These are phyloP conservation scores for Pezicula radicicola DNA, from an alignment of 2,329 filamentous ascomycete genomes.

Conservation along the genomic window DNA sequence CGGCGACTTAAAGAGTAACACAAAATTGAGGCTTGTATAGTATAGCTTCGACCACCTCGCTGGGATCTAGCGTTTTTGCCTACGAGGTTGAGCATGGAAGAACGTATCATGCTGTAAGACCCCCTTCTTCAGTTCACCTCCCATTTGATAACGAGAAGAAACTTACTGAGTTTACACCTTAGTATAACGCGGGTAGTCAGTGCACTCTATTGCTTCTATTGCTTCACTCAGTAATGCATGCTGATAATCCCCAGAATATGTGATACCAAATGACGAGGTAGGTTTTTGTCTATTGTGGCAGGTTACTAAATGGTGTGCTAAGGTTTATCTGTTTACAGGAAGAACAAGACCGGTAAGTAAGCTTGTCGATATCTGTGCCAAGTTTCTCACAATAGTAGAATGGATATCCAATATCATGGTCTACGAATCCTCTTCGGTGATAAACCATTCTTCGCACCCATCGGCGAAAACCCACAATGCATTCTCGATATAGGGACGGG, in stretches of 20 bases:
- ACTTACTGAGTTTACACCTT: not conserved
- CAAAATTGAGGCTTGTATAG: not conserved
- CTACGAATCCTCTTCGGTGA: constrained; percentile 35
- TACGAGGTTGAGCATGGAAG: constrained; percentile 13
- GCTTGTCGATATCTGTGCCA: constrained; percentile 26
- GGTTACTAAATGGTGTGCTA: not conserved
- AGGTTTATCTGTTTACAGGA: not conserved
- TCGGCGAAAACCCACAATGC: constrained; percentile 32
- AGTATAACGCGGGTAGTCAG: constrained; percentile 12
- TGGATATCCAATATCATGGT: constrained; percentile 30
- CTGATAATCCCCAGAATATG: constrained; percentile 13
- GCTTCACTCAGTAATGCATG: too few relatives aligned
- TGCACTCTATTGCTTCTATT: too few relatives aligned
- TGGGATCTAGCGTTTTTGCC: not conserved
- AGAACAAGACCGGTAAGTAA: constrained; percentile 9
- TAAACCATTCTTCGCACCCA: constrained; percentile 35
- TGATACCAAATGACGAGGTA: constrained; percentile 18
- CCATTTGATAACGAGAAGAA: not conserved
- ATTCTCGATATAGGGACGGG: constrained; percentile 37
- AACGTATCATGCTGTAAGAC: constrained; percentile 14
- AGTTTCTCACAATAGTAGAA: constrained; percentile 3
- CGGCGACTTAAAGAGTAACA: too few relatives aligned
- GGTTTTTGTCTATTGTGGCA: not conserved
- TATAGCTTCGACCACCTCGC: not conserved
- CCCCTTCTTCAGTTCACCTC: not conserved